These are phyloP conservation scores for Colletotrichum limetticola DNA, from an alignment of 2,329 filamentous ascomycete genomes.

Conservation along the genomic window DNA sequence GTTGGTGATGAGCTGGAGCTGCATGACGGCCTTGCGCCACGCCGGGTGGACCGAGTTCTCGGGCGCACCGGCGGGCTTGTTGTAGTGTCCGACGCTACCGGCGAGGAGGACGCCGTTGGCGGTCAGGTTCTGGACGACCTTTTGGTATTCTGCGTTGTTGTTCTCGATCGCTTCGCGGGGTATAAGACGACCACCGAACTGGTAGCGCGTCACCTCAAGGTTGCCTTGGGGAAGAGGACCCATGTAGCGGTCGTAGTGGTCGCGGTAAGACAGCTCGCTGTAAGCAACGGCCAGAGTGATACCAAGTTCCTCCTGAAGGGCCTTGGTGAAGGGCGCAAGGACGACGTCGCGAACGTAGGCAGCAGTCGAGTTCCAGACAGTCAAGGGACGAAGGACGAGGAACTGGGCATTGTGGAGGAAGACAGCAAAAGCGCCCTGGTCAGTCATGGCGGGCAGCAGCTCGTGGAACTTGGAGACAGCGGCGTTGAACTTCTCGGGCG, in stretches of 20 bases:
- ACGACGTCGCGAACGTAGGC: conserved; percentile 41
- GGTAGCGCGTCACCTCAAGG: conserved; percentile 44
- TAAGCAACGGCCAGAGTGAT: conserved; percentile 39
- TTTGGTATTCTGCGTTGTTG: conserved; percentile 42
- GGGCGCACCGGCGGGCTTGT: conserved; percentile 41
- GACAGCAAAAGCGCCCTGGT: conserved; percentile 59
- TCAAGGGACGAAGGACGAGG: conserved; percentile 52
- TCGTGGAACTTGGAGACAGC: conserved; percentile 56
- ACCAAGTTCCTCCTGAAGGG: conserved; percentile 38
- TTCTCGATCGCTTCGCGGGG: conserved; percentile 44
- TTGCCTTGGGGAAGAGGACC: conserved; percentile 47
- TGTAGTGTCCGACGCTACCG: conserved; percentile 44
- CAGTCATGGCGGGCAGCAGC: conserved; percentile 56
- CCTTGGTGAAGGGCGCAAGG: conserved; percentile 44
- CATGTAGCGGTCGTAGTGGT: conserved; percentile 48
- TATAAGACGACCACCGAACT: conserved; percentile 50
- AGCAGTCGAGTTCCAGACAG: conserved; percentile 42
- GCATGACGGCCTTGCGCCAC: conserved; percentile 48
- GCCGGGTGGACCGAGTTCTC: conserved; percentile 50
- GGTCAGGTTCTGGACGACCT: conserved; percentile 44
- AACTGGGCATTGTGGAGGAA: conserved; percentile 58
- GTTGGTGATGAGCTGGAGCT: conserved; percentile 43
- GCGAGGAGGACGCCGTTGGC: conserved; percentile 44
- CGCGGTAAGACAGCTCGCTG: conserved; percentile 43
- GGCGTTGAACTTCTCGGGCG: conserved; percentile 56